These are phyloP conservation scores for Kwoniella heveanensis DNA, from an alignment of 768 basidiomycete species.

Conservation along the genomic window DNA sequence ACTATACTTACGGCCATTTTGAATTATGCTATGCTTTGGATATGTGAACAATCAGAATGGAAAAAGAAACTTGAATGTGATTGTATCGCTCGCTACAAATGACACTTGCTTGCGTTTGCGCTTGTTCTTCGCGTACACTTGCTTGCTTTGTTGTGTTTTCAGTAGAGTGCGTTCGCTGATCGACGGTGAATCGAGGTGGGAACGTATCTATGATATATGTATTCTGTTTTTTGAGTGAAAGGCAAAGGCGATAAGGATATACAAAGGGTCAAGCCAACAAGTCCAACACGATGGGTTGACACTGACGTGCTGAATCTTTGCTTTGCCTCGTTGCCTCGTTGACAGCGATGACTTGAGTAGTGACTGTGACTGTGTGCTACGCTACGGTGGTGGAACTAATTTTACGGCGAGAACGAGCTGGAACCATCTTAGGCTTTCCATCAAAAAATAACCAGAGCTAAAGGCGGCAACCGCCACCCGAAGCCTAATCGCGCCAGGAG, in stretches of 20 bases:
- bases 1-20: constrained; percentile 28
- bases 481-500: neutral
- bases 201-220: neutral
- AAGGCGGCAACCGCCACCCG: neutral
- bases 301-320: neutral
- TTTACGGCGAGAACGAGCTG: neutral
- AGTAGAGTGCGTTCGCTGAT: neutral
- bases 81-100: constrained; percentile 3
- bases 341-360: no score
- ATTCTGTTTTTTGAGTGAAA: neutral
- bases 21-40: constrained; percentile 13
- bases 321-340: no score
- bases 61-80: neutral
- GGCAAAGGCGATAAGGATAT: neutral
- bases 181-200: neutral
- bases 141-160: neutral
- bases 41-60: neutral
- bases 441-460: constrained; percentile 4
- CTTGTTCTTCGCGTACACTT: neutral
- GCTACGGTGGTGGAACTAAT: constrained; percentile 3
- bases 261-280: neutral
- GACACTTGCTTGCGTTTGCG: neutral
- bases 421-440: constrained; percentile 10
- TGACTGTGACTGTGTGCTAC: no score
- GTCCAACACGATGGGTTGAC: no score